phyloP scores from a whole-genome alignment of 2,329 filamentous ascomycete species.

The Falciphora oryzae region DNA sequence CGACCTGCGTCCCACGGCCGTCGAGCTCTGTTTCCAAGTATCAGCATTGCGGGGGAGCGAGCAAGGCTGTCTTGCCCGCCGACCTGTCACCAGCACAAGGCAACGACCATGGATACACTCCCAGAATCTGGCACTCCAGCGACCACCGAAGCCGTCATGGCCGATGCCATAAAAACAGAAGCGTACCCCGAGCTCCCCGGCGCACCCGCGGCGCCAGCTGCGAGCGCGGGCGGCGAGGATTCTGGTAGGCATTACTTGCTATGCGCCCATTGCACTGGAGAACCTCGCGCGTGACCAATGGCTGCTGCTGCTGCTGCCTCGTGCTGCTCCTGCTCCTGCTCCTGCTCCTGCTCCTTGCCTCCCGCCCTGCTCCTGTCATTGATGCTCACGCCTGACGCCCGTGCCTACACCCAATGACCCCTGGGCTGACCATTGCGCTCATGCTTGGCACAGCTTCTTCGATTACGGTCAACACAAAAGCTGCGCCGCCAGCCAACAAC shows the following conservation, averaged over 20 bases:
- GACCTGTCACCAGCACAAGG: not conserved
- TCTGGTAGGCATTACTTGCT: not conserved
- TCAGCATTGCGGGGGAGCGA: not conserved
- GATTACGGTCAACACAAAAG: slow-evolving; percentile 45
- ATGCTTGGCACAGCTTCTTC: slow-evolving; percentile 34
- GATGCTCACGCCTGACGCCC: not conserved
- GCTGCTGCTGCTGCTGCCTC: not conserved
- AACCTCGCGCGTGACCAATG: not conserved
- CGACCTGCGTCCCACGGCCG: no score
- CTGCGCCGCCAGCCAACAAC: slow-evolving; percentile 26
- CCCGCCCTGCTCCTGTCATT: not conserved
- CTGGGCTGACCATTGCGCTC: not conserved
- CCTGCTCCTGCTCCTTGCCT: no score
- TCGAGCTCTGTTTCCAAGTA: not conserved
- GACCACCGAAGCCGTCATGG: not conserved
- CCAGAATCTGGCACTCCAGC: not conserved
- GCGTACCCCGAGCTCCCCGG: not conserved
- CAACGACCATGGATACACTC: not conserved
- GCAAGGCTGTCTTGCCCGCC: not conserved
- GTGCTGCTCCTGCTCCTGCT: not conserved
- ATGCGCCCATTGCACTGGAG: not conserved
- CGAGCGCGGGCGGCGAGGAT: not conserved
- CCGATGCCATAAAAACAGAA: not conserved
- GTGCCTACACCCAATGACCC: not conserved
- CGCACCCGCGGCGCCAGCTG: no score